Conservation (phyloP, 179 eudicot genomes). For the Amaranthus tricolor region DNA sequence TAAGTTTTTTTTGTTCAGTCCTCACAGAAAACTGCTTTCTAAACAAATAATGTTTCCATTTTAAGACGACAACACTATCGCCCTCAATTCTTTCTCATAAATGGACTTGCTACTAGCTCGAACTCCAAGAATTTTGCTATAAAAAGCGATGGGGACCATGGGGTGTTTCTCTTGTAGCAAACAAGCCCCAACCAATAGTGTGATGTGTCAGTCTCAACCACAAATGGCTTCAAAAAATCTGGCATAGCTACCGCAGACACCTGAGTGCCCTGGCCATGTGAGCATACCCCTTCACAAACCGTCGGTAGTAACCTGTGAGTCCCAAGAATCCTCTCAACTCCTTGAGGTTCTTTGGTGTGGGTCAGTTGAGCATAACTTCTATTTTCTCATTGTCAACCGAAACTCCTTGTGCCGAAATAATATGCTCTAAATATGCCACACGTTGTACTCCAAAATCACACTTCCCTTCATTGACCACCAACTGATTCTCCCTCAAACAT, state of each 20-base stretch:
- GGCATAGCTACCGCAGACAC: background rate
- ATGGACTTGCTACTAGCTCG: background rate
- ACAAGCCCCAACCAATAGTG: background rate
- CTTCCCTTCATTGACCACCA: background rate
- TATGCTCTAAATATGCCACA: background rate
- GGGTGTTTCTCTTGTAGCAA: background rate
- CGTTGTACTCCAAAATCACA: background rate
- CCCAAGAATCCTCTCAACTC: background rate
- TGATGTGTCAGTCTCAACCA: background rate
- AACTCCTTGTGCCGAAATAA: background rate
- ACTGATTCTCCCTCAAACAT: background rate
- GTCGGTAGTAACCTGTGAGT: background rate
- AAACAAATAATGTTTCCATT: conserved; percentile 17
- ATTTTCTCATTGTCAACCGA: background rate
- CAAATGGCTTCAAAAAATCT: background rate
- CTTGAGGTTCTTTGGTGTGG: background rate
- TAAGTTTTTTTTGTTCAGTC: conserved; percentile 15
- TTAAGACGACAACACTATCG: background rate
- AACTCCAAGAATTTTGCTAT: background rate
- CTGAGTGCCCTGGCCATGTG: background rate
- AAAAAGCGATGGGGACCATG: background rate
- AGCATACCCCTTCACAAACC: background rate
- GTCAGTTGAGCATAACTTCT: background rate
- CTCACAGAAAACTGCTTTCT: background rate
- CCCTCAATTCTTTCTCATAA: conserved; percentile 15